Evolutionary conservation across 1,284 basidiomycete genomes (phyloP).

Genomic region (Farysia itapuensis): DNA sequence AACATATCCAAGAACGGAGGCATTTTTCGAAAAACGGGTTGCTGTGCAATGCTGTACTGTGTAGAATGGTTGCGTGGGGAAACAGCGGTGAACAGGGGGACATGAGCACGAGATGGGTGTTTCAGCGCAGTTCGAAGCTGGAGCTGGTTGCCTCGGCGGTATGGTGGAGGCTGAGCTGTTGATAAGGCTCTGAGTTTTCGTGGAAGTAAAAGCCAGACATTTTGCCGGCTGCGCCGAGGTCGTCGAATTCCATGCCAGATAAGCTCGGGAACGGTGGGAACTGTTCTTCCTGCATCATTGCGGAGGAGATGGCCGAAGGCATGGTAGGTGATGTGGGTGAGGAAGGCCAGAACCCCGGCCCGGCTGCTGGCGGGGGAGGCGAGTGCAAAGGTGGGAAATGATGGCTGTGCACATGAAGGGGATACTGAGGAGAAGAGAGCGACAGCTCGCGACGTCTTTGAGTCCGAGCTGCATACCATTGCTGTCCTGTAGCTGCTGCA

Average conservation of each 20-base stretch:
- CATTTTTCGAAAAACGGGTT: no score
- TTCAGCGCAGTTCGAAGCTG: constrained; percentile 62
- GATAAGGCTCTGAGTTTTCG: constrained; percentile 79
- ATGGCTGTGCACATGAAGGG: constrained; percentile 5
- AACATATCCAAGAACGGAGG: no score
- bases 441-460: constrained; percentile 23
- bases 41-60: not conserved
- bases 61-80: not conserved
- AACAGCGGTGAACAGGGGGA: no score
- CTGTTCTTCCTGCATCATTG: constrained; percentile 7
- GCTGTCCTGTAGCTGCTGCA: constrained; percentile 7
- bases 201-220: constrained; percentile 94
- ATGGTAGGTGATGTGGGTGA: constrained; percentile 9
- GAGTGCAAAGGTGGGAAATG: constrained; percentile 1
- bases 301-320: not conserved
- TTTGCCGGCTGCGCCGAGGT: constrained; percentile 34
- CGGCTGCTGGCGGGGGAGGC: constrained; percentile 10
- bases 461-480: constrained; percentile 32
- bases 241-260: constrained; percentile 19
- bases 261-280: constrained; percentile 8
- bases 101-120: not conserved
- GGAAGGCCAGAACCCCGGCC: constrained; percentile 24
- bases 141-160: constrained; percentile 55
- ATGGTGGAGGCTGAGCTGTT: constrained; percentile 63
- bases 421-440: constrained; percentile 5